Conservation (phyloP, 1,284 basidiomycete genomes). For the Microbotryum violaceum region DNA sequence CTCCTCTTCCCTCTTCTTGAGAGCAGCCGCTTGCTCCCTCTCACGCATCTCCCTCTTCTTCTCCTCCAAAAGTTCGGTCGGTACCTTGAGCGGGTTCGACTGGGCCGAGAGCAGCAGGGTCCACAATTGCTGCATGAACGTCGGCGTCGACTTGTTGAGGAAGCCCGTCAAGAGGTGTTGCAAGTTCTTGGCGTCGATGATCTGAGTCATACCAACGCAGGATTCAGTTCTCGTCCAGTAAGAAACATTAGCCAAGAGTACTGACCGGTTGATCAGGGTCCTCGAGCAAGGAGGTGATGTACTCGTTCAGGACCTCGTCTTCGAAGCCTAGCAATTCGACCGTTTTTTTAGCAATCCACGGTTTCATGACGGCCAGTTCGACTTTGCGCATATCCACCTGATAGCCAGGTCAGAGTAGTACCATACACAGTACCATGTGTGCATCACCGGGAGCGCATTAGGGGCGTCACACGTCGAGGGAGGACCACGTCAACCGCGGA, state of each 20-base stretch:
- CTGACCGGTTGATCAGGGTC: constrained; percentile 71
- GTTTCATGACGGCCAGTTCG: constrained; percentile 75
- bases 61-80: constrained; percentile 84
- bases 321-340: constrained; percentile 85
- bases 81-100: constrained; percentile 77
- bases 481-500: no score
- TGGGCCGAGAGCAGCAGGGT: constrained; percentile 83
- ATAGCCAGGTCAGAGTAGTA: constrained; percentile 8
- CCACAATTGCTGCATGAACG: constrained; percentile 87
- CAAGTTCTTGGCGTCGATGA: constrained; percentile 87
- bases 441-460: constrained; percentile 6
- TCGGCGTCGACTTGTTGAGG: constrained; percentile 61
- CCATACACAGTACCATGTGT: background rate
- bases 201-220: constrained; percentile 46
- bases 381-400: constrained; percentile 94
- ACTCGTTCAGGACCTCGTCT: constrained; percentile 94
- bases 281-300: constrained; percentile 86
- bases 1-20: constrained; percentile 47
- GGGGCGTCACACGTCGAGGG: background rate
- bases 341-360: constrained; percentile 89
- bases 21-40: constrained; percentile 57
- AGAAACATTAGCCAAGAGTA: constrained; percentile 11
- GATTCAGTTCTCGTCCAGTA: background rate
- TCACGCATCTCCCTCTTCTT: constrained; percentile 89
- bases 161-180: constrained; percentile 92